Base-by-base conservation (phyloP, 805 yeast species). In the Ogataea philodendri region DNA sequence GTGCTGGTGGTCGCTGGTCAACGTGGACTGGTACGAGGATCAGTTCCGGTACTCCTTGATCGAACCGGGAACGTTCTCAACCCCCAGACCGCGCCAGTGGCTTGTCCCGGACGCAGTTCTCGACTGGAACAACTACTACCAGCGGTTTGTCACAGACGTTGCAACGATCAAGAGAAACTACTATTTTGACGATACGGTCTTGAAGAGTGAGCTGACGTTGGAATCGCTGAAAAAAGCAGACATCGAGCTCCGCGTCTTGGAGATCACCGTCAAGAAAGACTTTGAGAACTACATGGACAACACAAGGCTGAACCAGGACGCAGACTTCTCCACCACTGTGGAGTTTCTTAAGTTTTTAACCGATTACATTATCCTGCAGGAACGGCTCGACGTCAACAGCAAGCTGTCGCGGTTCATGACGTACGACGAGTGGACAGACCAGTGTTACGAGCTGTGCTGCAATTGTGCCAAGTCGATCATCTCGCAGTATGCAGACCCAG, bases 21-120 rank as follows among this genome's bases (percentile, higher is more conserved):
- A 46, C 6, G 38, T 49, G 20, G 67, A 62, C 40, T 63, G 66
- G 66, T 48, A 48, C 22, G 65, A 63, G 26, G 54, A 51, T 20
- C 43, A 44, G 19, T 51, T 49, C 20, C 35, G 61, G 9, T 47
- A 46, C 30, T 44, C 54, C 0, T 21, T 57, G 16, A 48, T 61
- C 4, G 33, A 45, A 4, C 17, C 39, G 2, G 38, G 37, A 8
- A 43, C 49, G 11, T 60, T 53, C 32, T 30, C 52, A 1, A 54
- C 58, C 5, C 51, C 55, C 3, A 7, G 39, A 17, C 64, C 63
- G 4, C 31, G 42, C 3, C 38, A 46, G 35, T 48, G 58, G 58
- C 28, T 42, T 2, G 27, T 42, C 10, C 26, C 27, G 11, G 32
- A 39, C 18, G 15, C 48, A 26, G 13, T 32, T 6, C 14, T 55